phyloP scores from a whole-genome alignment of 2,329 filamentous ascomycete genomes.

The Pseudocercospora macadamiae region DNA sequence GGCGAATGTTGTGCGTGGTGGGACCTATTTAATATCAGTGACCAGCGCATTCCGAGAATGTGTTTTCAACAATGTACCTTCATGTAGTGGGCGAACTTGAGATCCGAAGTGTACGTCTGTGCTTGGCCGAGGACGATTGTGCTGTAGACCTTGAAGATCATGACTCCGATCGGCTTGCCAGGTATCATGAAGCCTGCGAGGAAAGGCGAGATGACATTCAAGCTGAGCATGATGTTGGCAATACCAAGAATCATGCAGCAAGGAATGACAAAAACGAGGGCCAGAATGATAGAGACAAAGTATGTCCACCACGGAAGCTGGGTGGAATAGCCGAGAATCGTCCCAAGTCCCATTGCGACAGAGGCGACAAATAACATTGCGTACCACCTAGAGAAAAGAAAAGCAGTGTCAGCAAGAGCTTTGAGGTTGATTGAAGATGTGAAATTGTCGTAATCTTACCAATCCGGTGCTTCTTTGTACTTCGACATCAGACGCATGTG shows the following conservation, averaged over 20 bases:
- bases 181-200: conserved; percentile 82
- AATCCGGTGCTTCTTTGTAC: conserved; percentile 78
- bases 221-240: conserved; percentile 60
- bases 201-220: conserved; percentile 45
- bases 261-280: conserved; percentile 79
- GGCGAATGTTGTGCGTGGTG: conserved; percentile 75
- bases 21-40: conserved; percentile 37
- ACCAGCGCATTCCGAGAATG: no score
- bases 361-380: conserved; percentile 31
- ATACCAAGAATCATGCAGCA: conserved; percentile 92
- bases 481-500: conserved; percentile 81
- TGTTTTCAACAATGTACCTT: conserved; percentile 61
- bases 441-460: conserved; percentile 30
- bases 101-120: conserved; percentile 83
- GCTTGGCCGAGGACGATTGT: conserved; percentile 66
- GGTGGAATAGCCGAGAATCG: conserved; percentile 63
- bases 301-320: conserved; percentile 86
- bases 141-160: conserved; percentile 91
- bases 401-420: not conserved
- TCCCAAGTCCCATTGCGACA: conserved; percentile 22
- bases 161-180: conserved; percentile 83
- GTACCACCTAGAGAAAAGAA: conserved; percentile 63
- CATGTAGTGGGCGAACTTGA: conserved; percentile 88
- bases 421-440: no score
- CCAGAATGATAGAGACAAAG: conserved; percentile 74